A percentile compares a stretch with the other conserved stretches of the same genome.
phyloP scores from a whole-genome alignment of 345 rosid genomes.

The Citropsis articulata region DNA sequence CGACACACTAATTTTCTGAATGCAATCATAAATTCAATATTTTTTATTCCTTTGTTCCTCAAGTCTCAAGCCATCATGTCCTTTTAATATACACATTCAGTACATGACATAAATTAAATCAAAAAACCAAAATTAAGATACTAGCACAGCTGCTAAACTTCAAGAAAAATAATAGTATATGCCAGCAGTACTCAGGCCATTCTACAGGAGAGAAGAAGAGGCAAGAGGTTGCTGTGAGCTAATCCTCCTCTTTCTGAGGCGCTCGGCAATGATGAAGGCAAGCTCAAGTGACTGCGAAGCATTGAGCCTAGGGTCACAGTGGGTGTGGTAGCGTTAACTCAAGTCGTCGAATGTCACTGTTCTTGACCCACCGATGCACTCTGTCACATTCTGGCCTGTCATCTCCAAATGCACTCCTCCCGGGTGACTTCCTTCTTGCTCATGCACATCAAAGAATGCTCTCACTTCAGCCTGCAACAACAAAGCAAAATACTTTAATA shows the following conservation, averaged over 20 bases:
- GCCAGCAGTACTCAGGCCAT: neutral
- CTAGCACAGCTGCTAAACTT: slow-evolving; percentile 10
- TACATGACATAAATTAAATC: slow-evolving; percentile 22
- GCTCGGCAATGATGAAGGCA: slow-evolving; percentile 65
- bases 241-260: slow-evolving; percentile 68
- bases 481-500: neutral
- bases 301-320: slow-evolving; percentile 66
- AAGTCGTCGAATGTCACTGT: slow-evolving; percentile 69
- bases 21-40: neutral
- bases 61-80: slow-evolving; percentile 10
- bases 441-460: slow-evolving; percentile 72
- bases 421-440: slow-evolving; percentile 75
- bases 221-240: slow-evolving; percentile 38
- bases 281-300: slow-evolving; percentile 75
- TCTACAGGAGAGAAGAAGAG: slow-evolving; percentile 22
- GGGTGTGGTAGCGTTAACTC: slow-evolving; percentile 65
- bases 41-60: slow-evolving; percentile 7
- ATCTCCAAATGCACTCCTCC: slow-evolving; percentile 70
- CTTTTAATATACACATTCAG: slow-evolving; percentile 22
- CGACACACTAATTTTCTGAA: neutral
- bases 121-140: slow-evolving; percentile 4
- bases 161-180: neutral
- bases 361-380: slow-evolving; percentile 69
- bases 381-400: slow-evolving; percentile 76
- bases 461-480: slow-evolving; percentile 55